Evolutionary conservation across 768 basidiomycete genomes (phyloP), one percentile per base, ranked within the genome.

Genomic region (Myochromella boudieri): DNA sequence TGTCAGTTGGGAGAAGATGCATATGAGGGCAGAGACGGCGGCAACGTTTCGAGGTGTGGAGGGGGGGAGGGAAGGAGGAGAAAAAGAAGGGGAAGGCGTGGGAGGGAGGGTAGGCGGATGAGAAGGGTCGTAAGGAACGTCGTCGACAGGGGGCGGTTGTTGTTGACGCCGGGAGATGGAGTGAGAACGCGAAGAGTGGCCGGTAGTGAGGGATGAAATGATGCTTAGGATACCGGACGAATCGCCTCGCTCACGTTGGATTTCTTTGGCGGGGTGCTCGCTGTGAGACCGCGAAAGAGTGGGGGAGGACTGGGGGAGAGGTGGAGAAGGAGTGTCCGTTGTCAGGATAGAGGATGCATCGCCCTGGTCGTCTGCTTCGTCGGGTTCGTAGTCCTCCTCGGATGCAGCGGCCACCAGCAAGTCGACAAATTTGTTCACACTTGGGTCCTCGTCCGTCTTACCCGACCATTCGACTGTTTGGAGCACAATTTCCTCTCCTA

Each of bases 401-500:
- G 59, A 61, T 4, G 75, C 74, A 37, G 70, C 66, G 12, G 59
- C 60, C 15, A 67, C 63, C 43, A 84, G 59, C 1, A 80, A 58
- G 27, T 73, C 71, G 17, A 82, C 56, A 52, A 66, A 62, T 6
- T 56, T 52, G 10, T 54, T 45, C 5, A 68, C 49, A n/a, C 49
- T 54, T n/a, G n/a, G n/a, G n/a, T n/a, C n/a, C 3, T 49, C 61
- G 34, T 51, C 58, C 11, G 54, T 61, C 3, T 59, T 63, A 1
- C 52, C 55, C 24, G 62, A 59, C 17, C 48, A 60, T 56, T 81
- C 82, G 8, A 72, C 71, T 26, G 67, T 70, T 40, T 79, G 71
- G 36, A 80, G 60, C 4, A 87, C 85, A 17, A 82, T 70, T 63
- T 87, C 87, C 49, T 89, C 83, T 3, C 80, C 85, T 3, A 88